These are phyloP conservation scores for Paecilomyces niveus DNA, from an alignment of 2,329 filamentous ascomycete genomes.

Conservation along the genomic window DNA sequence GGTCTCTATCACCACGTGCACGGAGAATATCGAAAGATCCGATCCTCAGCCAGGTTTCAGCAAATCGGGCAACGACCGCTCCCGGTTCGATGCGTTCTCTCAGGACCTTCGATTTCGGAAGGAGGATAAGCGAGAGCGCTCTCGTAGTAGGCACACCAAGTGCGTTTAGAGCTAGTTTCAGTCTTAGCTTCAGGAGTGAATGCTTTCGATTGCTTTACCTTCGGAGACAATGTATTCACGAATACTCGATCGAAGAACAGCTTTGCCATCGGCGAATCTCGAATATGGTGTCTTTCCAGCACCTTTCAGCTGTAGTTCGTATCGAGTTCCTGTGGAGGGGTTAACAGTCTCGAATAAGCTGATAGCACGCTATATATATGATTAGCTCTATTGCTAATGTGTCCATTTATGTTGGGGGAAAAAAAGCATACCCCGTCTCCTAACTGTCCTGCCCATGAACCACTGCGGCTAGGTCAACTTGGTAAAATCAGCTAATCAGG, in stretches of 20 bases:
- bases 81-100: constrained; percentile 81
- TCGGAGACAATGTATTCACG: constrained; percentile 92
- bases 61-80: constrained; percentile 87
- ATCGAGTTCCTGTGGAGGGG: constrained; percentile 60
- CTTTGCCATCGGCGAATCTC: constrained; percentile 91
- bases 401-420: neutral
- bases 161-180: constrained; percentile 57
- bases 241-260: constrained; percentile 85
- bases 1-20: constrained; percentile 66
- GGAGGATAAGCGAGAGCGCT: constrained; percentile 72
- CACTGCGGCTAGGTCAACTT: constrained; percentile 44
- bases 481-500: neutral
- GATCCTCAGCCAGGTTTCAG: constrained; percentile 82
- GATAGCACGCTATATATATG: constrained; percentile 58
- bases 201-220: constrained; percentile 34
- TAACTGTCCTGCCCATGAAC: constrained; percentile 90
- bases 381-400: neutral
- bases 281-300: constrained; percentile 92
- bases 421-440: constrained; percentile 61
- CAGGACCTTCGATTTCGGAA: constrained; percentile 64
- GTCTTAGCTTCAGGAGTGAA: constrained; percentile 1
- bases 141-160: constrained; percentile 80
- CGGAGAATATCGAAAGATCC: constrained; percentile 95
- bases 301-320: constrained; percentile 91
- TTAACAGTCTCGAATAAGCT: constrained; percentile 88